A percentile compares a stretch with the other conserved stretches of the same genome.
Evolutionary conservation across 495 filamentous ascomycete species (phyloP).

Genomic region (Staphylotrichum longicolle): DNA sequence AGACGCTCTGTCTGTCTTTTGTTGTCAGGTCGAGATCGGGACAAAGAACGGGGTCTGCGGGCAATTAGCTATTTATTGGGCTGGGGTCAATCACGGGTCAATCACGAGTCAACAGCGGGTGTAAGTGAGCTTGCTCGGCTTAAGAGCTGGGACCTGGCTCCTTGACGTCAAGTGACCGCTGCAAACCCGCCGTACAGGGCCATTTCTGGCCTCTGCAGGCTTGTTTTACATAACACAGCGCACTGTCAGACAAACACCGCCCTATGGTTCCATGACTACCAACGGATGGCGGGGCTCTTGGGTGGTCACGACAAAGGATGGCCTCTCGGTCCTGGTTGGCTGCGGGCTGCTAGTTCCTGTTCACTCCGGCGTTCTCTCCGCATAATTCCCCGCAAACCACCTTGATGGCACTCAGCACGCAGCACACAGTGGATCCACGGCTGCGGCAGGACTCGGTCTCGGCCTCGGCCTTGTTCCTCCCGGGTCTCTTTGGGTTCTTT

Average conservation of each 20-base stretch:
- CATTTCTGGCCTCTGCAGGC: neutral
- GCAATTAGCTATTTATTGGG: conserved; percentile 5
- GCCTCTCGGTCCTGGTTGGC: neutral
- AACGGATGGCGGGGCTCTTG: neutral
- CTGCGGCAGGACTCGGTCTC: no score
- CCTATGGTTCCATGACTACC: neutral
- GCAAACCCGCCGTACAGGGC: neutral
- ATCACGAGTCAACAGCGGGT: neutral
- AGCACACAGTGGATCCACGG: no score
- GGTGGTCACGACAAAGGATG: neutral
- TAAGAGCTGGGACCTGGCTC: conserved; percentile 7
- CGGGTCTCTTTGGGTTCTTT: no score
- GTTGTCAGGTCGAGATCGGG: neutral
- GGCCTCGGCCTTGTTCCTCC: no score
- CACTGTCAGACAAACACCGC: conserved; percentile 1
- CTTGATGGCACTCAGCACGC: no score
- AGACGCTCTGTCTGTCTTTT: neutral
- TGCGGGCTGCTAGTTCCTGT: neutral
- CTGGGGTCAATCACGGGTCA: neutral
- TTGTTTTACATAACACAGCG: conserved; percentile 16
- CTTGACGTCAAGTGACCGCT: conserved; percentile 24
- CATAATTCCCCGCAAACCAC: neutral
- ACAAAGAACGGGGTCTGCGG: neutral
- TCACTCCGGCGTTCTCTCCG: neutral
- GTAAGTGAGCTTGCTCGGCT: conserved; percentile 20